Percentiles rank a stretch among this genome's conserved stretches.
Evolutionary conservation across 2,329 filamentous ascomycete species (phyloP).

Genomic region (Lasiodiplodia gonubiensis): DNA sequence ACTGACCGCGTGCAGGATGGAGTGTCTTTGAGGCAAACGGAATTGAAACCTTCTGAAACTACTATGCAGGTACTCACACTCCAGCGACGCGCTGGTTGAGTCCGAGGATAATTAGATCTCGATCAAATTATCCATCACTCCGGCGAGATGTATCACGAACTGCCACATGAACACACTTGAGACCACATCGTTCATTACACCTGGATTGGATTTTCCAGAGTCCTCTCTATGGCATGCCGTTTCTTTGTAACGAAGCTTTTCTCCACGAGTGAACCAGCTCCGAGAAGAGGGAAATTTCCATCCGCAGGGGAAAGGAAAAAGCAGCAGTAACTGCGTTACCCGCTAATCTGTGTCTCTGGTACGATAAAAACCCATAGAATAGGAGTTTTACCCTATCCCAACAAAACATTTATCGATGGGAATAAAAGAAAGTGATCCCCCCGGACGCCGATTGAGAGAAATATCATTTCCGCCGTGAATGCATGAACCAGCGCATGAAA

Average conservation of each 20-base stretch:
- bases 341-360: neutral
- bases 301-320: neutral
- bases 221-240: neutral
- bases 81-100: too few species aligned
- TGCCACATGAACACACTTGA: neutral
- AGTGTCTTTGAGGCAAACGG: too few species aligned
- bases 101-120: too few species aligned
- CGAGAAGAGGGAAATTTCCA: neutral
- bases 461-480: conserved; percentile 11
- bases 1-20: too few species aligned
- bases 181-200: neutral
- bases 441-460: neutral
- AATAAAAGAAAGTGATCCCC: conserved; percentile 1
- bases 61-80: too few species aligned
- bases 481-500: conserved; percentile 13
- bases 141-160: neutral
- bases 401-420: conserved; percentile 1
- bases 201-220: neutral
- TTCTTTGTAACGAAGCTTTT: neutral
- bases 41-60: too few species aligned
- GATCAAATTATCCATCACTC: too few species aligned
- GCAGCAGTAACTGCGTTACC: neutral
- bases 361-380: conserved; percentile 1
- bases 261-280: neutral
- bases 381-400: conserved; percentile 6